Percentiles rank a stretch among this genome's conserved stretches.
Conservation (phyloP, 2,329 filamentous ascomycete species). For the Ilyonectria destructans region DNA sequence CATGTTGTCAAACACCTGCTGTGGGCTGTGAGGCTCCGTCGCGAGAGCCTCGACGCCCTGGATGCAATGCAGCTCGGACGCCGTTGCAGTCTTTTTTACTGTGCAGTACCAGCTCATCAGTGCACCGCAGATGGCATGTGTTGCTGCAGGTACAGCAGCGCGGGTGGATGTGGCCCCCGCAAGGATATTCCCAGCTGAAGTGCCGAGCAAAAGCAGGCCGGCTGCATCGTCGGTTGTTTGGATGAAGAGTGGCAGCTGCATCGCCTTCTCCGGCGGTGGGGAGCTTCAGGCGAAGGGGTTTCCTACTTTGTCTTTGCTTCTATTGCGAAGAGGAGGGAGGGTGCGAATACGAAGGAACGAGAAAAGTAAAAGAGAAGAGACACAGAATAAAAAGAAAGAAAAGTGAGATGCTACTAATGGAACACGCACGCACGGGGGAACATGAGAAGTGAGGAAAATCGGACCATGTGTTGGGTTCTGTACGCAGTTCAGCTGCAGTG, state of each 20-base stretch:
- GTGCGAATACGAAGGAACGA: too few species aligned
- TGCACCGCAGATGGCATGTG: constrained; percentile 1
- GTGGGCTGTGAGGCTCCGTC: too few species aligned
- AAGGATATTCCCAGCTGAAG: constrained; percentile 18
- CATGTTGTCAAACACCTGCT: too few species aligned
- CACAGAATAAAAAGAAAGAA: not conserved
- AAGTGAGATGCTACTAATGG: not conserved
- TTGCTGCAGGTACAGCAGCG: constrained; percentile 25
- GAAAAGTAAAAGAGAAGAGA: not conserved
- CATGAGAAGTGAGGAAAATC: constrained; percentile 15
- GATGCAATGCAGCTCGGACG: too few species aligned
- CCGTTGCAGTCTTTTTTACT: not conserved
- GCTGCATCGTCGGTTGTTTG: constrained; percentile 1
- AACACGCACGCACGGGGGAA: constrained; percentile 6
- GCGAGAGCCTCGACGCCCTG: too few species aligned
- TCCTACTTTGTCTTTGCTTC: too few species aligned
- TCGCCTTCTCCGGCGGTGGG: not conserved
- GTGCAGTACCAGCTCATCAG: constrained; percentile 8
- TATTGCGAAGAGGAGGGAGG: too few species aligned
- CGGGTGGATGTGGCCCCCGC: not conserved
- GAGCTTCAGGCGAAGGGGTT: not conserved
- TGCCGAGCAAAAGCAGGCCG: constrained; percentile 5
- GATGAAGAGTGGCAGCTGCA: not conserved
- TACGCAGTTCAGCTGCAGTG: not conserved
- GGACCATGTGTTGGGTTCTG: not conserved